These are phyloP conservation scores for Neckera pumila DNA, from an alignment of 225 moss, liverwort and hornwort genomes.

Conservation along the genomic window DNA sequence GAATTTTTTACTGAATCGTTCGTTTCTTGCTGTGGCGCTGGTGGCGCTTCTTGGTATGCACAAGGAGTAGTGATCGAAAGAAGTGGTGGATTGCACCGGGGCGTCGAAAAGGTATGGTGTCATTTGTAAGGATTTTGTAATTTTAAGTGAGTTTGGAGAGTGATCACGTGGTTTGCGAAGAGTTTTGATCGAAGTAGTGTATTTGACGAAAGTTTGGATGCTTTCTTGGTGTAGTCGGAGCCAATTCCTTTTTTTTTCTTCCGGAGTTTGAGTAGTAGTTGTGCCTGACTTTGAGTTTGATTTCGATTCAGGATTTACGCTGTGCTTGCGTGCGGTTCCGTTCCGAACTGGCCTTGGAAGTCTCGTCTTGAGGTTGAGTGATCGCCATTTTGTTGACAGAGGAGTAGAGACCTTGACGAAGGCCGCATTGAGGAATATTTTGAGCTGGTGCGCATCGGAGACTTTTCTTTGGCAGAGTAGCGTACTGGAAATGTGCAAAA, in stretches of 20 bases:
- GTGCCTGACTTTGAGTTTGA: not conserved
- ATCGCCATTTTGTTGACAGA: not conserved
- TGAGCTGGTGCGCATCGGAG: not conserved
- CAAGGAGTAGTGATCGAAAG: not conserved
- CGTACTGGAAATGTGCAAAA: not conserved
- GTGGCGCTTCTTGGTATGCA: slow-evolving; percentile 11
- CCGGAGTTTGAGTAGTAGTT: not conserved
- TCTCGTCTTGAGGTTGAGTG: not conserved
- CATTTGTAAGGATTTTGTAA: not conserved
- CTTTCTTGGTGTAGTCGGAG: not conserved
- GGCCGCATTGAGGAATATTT: not conserved
- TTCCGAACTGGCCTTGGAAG: not conserved
- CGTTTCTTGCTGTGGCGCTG: not conserved
- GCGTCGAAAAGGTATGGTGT: not conserved
- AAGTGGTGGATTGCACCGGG: not conserved
- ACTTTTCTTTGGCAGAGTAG: not conserved
- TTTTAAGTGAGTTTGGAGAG: not conserved
- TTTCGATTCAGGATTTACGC: not conserved
- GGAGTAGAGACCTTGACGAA: not conserved
- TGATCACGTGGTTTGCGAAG: not conserved
- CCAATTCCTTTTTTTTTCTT: not conserved
- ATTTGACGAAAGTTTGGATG: not conserved
- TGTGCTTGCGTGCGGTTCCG: not conserved
- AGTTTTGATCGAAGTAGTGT: not conserved
- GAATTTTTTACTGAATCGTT: not conserved